Base-by-base conservation (phyloP, 2,329 filamentous ascomycete genomes). In the Fusarium chlamydosporum region DNA sequence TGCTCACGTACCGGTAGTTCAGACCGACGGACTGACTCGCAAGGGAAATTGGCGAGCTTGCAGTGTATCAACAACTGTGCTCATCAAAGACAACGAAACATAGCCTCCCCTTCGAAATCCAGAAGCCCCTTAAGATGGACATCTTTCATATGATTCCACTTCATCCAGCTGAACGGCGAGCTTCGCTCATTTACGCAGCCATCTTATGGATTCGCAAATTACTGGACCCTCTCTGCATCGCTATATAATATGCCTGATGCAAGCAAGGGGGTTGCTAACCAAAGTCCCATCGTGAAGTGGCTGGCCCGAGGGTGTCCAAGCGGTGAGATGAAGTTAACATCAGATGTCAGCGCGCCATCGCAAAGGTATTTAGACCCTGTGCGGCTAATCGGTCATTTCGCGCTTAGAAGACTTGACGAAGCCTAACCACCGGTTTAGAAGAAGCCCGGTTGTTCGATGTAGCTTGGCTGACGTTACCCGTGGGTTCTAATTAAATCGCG, bases 311-410 rank as follows among this genome's bases (percentile, higher is more conserved):
- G 56, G 41, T 61, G 54, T 45, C 37, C 47, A 56, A 62, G 69
- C 69, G 69, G 69, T 72, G 69, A 72, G 69, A 70, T 65, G 57
- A 67, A 43, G 61, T 71, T 60, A 58, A 26, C 68, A 56, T 71
- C 51, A 68, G 31, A 51, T 35, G 46, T 34, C 71, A 71, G 65
- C 61, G 60, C 41, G 43, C 38, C 56, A 56, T 53, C 65, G 34
- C 47, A 38, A 57, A 57, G 65, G 47, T 58, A 27, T 64, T 66
- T 56, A 51, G 54, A 68, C 58, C 67, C 67, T 42, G 50, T 68
- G 68, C 68, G 61, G 68, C 61, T 71, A 66, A 63, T 63, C 59
- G 37, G 38, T 47, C 56, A 56, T 56, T 55, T 47, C 42, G 61
- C 65, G 56, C 54, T 56, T 71, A 43, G 34, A 56, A 54, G 46